These are phyloP conservation scores for Pseudopithomyces maydicus DNA, from an alignment of 2,329 filamentous ascomycete species.

Conservation along the genomic window DNA sequence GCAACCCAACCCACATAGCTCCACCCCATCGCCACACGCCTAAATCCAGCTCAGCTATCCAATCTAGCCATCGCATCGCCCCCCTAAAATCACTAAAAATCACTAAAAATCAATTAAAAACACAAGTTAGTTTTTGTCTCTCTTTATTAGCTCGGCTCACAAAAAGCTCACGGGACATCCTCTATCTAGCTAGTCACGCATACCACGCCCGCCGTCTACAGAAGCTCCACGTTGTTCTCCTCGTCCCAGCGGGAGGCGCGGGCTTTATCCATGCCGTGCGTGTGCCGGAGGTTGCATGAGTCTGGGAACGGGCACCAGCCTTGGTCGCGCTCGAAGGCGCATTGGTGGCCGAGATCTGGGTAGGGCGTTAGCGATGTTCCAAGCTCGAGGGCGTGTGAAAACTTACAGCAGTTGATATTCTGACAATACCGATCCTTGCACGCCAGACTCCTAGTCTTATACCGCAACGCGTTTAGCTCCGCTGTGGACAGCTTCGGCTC, in stretches of 20 bases:
- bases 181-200: too few relatives aligned
- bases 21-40: too few relatives aligned
- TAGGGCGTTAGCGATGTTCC: background rate
- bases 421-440: constrained; percentile 48
- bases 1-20: too few relatives aligned
- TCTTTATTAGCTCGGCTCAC: too few relatives aligned
- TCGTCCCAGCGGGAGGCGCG: constrained; percentile 32
- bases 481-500: constrained; percentile 44
- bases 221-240: constrained; percentile 22
- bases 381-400: background rate
- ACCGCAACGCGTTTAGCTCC: constrained; percentile 48
- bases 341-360: constrained; percentile 48
- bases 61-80: too few relatives aligned
- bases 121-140: too few relatives aligned
- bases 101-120: background rate
- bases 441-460: constrained; percentile 47
- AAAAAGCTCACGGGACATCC: too few relatives aligned
- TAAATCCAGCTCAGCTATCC: too few relatives aligned
- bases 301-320: constrained; percentile 44
- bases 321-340: constrained; percentile 40
- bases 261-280: constrained; percentile 48
- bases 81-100: too few relatives aligned
- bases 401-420: constrained; percentile 49
- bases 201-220: background rate
- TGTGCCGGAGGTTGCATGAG: constrained; percentile 44